phyloP scores from a whole-genome alignment of 768 basidiomycete genomes.

The Leccinellum albellum region DNA sequence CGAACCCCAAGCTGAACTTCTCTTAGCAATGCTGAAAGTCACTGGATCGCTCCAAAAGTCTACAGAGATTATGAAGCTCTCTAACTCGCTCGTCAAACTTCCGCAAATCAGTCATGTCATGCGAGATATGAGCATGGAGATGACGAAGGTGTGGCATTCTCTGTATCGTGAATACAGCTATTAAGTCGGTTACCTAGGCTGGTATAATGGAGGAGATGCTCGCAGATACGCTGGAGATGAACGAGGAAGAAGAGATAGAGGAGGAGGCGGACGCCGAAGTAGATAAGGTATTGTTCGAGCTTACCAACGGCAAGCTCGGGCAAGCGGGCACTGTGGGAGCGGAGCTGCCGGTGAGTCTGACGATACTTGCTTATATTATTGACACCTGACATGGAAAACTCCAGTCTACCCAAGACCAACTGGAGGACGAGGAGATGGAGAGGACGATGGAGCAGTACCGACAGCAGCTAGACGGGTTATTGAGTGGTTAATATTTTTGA shows the following conservation, averaged over 20 bases:
- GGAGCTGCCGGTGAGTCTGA: constrained; percentile 66
- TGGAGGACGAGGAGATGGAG: constrained; percentile 81
- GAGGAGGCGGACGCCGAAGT: constrained; percentile 98
- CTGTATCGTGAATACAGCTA: not conserved
- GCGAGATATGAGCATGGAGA: constrained; percentile 99
- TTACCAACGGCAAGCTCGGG: constrained; percentile 95
- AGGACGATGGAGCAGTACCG: constrained; percentile 88
- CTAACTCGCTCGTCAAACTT: constrained; percentile 86
- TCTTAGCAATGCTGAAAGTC: constrained; percentile 88
- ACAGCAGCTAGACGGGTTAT: constrained; percentile 80
- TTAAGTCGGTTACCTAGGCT: constrained; percentile 50
- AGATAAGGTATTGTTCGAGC: constrained; percentile 91
- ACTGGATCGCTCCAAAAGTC: constrained; percentile 98
- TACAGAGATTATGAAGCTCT: constrained; percentile 97
- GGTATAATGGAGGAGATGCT: constrained; percentile 99
- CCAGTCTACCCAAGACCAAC: constrained; percentile 56
- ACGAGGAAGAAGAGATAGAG: constrained; percentile 91
- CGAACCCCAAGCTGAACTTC: not conserved
- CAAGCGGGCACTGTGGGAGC: constrained; percentile 69
- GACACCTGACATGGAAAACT: constrained; percentile 6
- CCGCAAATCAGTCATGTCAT: constrained; percentile 91
- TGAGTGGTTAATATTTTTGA: constrained; percentile 43
- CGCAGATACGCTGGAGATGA: constrained; percentile 85
- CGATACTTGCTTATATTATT: not conserved
- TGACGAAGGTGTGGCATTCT: constrained; percentile 78